Evolutionary conservation across 73 alveolate species (phyloP).

Genomic region (Paramecium pentaurelia): DNA sequence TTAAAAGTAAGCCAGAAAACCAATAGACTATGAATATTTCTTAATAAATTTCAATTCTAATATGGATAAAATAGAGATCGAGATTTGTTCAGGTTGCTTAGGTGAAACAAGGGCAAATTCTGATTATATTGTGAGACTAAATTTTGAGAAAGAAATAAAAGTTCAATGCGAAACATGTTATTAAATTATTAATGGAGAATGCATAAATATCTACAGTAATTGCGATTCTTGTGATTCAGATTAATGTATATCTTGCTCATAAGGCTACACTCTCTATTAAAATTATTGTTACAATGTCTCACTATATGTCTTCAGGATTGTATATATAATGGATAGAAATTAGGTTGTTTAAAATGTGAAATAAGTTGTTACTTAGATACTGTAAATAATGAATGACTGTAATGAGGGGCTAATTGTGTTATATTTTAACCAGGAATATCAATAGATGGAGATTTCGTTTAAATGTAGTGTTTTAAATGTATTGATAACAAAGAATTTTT

Average conservation of each 20-base stretch:
- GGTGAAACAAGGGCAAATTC: background rate
- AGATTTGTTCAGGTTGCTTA: background rate
- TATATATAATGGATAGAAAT: background rate
- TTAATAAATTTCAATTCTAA: background rate
- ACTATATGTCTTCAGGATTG: background rate
- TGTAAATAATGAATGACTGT: background rate
- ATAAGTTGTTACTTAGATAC: background rate
- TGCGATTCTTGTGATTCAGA: background rate
- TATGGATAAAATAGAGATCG: background rate
- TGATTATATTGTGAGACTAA: background rate
- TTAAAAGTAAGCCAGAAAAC: background rate
- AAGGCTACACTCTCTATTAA: background rate
- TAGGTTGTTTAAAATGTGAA: background rate
- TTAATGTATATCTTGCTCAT: background rate
- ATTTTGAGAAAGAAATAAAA: background rate
- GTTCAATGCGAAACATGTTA: background rate
- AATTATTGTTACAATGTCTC: background rate
- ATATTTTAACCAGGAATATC: background rate
- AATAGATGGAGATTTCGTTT: background rate
- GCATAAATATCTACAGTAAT: background rate
- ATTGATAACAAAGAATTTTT: background rate
- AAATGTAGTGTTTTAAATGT: background rate
- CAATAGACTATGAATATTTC: background rate
- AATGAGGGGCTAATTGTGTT: background rate
- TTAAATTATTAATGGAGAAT: background rate